Base-by-base conservation (phyloP, 176 grass and related monocot species). In the Oryza punctata region DNA sequence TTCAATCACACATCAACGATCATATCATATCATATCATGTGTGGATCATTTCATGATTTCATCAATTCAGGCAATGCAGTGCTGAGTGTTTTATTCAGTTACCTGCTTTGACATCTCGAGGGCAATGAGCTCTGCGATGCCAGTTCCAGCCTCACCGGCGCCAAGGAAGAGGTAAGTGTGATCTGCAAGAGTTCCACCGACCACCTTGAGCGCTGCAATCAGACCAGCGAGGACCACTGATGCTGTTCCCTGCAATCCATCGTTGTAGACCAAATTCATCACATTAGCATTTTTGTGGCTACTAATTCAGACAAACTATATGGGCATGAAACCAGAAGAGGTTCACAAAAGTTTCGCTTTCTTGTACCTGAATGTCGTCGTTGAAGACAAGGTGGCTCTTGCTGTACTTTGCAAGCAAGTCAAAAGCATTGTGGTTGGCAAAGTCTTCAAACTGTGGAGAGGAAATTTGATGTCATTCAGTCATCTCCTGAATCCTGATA, bases 301-400 rank as follows among this genome's bases (percentile, higher is more conserved):
- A 37, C 6, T 38, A 21, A 21, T 21, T 28, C 3, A n/a, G 52
- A 32, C 4, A 29, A 28, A 82, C 21, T n/a, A 28, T 41, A 44
- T 44, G 24, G 10, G 9, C 14, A 59, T 25, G 15, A 71, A 35
- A 35, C 33, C 33, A 35, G 5, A 35, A 35, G 33, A 6, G 6
- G 33, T 35, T 35, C 33, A 35, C 33, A 35, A 21, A 26, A 8
- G 38, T 61, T 12, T 38, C 38, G 1, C 75, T 43, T 59, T 24
- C 7, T 38, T 11, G 26, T 57, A 98, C 96, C 96, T 95, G 93
- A 49, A 98, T 98, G 13, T 98, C 93, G 57, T 98, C 96, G 21
- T 98, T 98, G 82, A 98, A 98, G 38, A 98, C 96, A 33, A 98
- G 96, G 68, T 98, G 96, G 50, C 82, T 93, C 82, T 98, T 93